These are phyloP conservation scores for Pleodorina starrii DNA, from an alignment of 139 green algal genomes.

Conservation along the genomic window DNA sequence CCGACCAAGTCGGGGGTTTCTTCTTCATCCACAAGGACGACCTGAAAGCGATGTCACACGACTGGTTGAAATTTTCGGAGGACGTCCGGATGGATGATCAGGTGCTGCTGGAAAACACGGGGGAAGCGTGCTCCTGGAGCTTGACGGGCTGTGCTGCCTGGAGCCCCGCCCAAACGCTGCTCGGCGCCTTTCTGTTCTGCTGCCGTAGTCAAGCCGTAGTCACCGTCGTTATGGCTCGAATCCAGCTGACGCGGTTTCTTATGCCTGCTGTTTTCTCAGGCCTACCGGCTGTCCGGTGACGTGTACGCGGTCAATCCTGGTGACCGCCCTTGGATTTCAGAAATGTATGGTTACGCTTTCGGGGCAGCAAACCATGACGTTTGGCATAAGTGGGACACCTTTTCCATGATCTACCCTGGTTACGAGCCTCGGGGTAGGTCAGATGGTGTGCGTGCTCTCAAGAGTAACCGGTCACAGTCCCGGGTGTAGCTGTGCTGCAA, in stretches of 20 bases:
- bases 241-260: not conserved
- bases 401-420: conserved; percentile 88
- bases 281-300: conserved; percentile 71
- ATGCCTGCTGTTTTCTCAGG: conserved; percentile 47
- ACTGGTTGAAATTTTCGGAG: conserved; percentile 87
- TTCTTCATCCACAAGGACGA: conserved; percentile 86
- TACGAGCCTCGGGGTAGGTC: conserved; percentile 71
- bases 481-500: too few species aligned
- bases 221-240: not conserved
- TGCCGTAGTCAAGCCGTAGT: too few species aligned
- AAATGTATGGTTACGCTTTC: conserved; percentile 94
- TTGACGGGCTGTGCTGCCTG: not conserved
- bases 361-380: conserved; percentile 76
- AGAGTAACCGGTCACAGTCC: too few species aligned
- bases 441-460: too few species aligned
- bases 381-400: conserved; percentile 83
- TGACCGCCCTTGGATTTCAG: conserved; percentile 87
- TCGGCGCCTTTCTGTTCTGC: too few species aligned
- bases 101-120: conserved; percentile 37
- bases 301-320: conserved; percentile 73
- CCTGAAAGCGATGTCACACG: conserved; percentile 76
- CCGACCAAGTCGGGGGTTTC: conserved; percentile 82
- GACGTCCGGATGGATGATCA: conserved; percentile 69
- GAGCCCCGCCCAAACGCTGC: too few species aligned
- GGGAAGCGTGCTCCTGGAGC: too few species aligned